These are phyloP conservation scores for Ophiostoma novo-ulmi DNA, from an alignment of 2,329 filamentous ascomycete species.

Conservation along the genomic window DNA sequence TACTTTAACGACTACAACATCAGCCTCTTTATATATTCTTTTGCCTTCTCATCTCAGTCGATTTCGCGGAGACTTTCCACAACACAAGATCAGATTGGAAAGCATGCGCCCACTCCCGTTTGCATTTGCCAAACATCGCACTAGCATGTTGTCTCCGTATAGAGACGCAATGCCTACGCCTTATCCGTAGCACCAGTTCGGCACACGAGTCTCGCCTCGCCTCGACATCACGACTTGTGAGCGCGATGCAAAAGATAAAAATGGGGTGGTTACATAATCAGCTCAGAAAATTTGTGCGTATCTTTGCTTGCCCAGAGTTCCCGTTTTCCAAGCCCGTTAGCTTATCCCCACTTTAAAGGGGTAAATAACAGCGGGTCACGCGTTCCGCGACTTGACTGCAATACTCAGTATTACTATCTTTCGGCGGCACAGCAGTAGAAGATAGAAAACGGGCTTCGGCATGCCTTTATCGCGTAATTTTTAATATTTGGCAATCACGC, in stretches of 20 bases:
- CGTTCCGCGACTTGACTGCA: too few species aligned
- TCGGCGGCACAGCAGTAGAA: too few species aligned
- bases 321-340: neutral
- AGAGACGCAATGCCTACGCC: neutral
- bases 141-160: neutral
- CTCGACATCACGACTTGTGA: conserved; percentile 5
- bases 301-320: neutral
- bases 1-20: neutral
- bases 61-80: neutral
- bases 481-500: too few species aligned
- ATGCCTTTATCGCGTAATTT: too few species aligned
- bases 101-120: neutral
- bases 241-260: neutral
- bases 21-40: neutral
- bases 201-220: neutral
- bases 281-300: neutral
- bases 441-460: too few species aligned
- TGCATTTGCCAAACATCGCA: neutral
- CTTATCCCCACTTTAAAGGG: neutral
- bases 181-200: neutral
- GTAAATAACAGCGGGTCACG: neutral
- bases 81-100: neutral
- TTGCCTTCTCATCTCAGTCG: neutral
- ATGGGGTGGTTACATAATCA: neutral
- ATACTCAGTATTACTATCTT: too few species aligned